These are phyloP conservation scores for Tephrocybe sp. DNA, from an alignment of 768 basidiomycete species.

Conservation along the genomic window DNA sequence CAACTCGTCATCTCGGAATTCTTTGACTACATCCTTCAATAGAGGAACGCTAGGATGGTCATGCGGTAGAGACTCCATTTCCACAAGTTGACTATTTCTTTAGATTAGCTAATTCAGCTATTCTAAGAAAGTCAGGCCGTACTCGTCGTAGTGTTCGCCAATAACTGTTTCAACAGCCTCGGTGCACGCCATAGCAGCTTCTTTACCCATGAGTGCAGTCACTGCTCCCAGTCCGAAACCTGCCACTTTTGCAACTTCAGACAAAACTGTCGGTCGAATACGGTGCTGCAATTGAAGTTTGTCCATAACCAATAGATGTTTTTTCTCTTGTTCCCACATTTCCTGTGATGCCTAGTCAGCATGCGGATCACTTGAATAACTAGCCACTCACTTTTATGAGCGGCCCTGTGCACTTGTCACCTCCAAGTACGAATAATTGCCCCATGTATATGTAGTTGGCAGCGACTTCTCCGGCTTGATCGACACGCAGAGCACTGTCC, in stretches of 20 bases:
- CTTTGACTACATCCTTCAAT: conserved; percentile 68
- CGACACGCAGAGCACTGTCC: conserved; percentile 79
- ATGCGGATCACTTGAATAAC: neutral
- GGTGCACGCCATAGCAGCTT: conserved; percentile 98
- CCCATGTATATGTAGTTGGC: conserved; percentile 96
- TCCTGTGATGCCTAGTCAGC: conserved; percentile 49
- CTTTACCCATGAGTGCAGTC: conserved; percentile 86
- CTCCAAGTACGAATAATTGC: conserved; percentile 73
- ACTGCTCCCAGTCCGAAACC: conserved; percentile 85
- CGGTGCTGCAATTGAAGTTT: conserved; percentile 81
- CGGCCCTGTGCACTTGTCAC: conserved; percentile 52
- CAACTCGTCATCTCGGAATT: conserved; percentile 93
- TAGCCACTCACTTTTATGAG: conserved; percentile 68
- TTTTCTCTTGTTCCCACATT: conserved; percentile 98
- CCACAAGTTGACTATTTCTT: conserved; percentile 73
- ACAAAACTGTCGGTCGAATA: conserved; percentile 80
- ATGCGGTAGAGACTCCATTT: conserved; percentile 59
- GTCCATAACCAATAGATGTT: conserved; percentile 86
- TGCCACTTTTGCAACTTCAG: conserved; percentile 81
- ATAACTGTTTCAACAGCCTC: conserved; percentile 98
- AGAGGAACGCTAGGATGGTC: conserved; percentile 80
- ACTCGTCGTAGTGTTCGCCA: conserved; percentile 99
- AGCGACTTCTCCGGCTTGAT: conserved; percentile 94
- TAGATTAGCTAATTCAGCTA: conserved; percentile 8
- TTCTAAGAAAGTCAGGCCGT: conserved; percentile 31